Conservation (phyloP, 2,329 filamentous ascomycete genomes). For the Intubia oerlemansii region DNA sequence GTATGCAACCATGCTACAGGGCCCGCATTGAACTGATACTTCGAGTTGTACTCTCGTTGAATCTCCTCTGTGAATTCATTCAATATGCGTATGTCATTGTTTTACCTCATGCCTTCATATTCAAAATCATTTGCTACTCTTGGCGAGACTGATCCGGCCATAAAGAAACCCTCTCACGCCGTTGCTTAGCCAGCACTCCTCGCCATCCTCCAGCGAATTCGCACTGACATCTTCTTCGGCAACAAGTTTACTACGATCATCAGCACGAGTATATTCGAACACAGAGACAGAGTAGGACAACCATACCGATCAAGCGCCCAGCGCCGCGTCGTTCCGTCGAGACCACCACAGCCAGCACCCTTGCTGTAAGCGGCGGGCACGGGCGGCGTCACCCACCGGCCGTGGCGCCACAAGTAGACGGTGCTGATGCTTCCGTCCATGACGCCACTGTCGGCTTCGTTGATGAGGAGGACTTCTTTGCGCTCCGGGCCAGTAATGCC, state of each 20-base stretch:
- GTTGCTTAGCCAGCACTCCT: conserved; percentile 77
- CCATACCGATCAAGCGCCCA: conserved; percentile 55
- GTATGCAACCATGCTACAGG: too few species aligned
- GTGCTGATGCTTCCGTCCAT: conserved; percentile 79
- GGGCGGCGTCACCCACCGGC: conserved; percentile 62
- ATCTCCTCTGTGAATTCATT: too few species aligned
- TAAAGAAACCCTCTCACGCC: conserved; percentile 59
- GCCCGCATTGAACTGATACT: too few species aligned
- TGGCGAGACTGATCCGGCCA: conserved; percentile 20
- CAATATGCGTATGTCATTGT: too few species aligned
- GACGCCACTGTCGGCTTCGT: conserved; percentile 33
- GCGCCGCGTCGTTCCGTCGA: conserved; percentile 60
- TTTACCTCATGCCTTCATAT: too few species aligned
- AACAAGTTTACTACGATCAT: conserved; percentile 28
- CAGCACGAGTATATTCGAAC: background rate
- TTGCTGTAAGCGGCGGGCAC: conserved; percentile 21
- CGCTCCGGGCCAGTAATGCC: conserved; percentile 29
- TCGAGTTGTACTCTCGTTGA: too few species aligned
- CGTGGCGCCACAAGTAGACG: conserved; percentile 55
- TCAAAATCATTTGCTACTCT: too few species aligned
- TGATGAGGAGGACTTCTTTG: conserved; percentile 59
- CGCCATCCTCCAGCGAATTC: conserved; percentile 42
- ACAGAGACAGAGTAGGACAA: background rate
- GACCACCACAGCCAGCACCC: conserved; percentile 43
- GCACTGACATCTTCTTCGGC: conserved; percentile 40